A percentile compares a stretch with the other conserved stretches of the same genome.
phyloP scores from a whole-genome alignment of 164 flowering plant species.

The Magnolia changhungtana region DNA sequence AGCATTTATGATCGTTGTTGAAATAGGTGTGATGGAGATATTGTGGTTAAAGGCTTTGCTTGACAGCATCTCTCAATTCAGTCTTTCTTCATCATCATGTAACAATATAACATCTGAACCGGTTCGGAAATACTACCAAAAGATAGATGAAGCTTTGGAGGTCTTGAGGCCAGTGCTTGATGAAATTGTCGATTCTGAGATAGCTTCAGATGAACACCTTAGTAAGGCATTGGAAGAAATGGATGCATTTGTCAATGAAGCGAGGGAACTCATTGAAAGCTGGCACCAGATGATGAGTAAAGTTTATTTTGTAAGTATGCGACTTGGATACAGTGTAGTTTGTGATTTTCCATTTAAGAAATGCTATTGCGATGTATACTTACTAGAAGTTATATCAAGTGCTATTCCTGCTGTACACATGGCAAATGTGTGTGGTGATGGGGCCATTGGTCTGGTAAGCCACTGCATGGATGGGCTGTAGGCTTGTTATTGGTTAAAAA shows the following conservation, averaged over 20 bases:
- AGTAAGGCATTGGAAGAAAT: conserved; percentile 48
- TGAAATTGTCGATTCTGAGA: conserved; percentile 47
- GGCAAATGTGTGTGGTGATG: not conserved
- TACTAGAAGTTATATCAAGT: not conserved
- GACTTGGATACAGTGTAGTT: not conserved
- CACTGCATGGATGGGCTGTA: no score
- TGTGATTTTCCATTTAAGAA: not conserved
- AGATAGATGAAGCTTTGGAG: conserved; percentile 63
- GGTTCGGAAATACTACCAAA: conserved; percentile 49
- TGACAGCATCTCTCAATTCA: conserved; percentile 45
- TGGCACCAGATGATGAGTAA: conserved; percentile 77
- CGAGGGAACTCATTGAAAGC: conserved; percentile 53
- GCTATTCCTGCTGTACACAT: not conserved
- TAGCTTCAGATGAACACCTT: conserved; percentile 48
- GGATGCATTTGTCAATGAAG: conserved; percentile 49
- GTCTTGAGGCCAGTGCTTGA: conserved; percentile 65
- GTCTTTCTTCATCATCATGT: conserved; percentile 43
- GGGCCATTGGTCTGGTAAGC: not conserved
- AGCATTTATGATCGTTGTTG: conserved; percentile 3
- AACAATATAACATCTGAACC: conserved; percentile 48
- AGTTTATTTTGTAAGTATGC: conserved; percentile 71
- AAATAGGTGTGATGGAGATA: conserved; percentile 76
- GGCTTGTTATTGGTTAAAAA: not conserved
- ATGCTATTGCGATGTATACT: not conserved
- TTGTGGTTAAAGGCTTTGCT: conserved; percentile 62